phyloP scores from a whole-genome alignment of 1,139 yeast species.

The Pichia sp. region DNA sequence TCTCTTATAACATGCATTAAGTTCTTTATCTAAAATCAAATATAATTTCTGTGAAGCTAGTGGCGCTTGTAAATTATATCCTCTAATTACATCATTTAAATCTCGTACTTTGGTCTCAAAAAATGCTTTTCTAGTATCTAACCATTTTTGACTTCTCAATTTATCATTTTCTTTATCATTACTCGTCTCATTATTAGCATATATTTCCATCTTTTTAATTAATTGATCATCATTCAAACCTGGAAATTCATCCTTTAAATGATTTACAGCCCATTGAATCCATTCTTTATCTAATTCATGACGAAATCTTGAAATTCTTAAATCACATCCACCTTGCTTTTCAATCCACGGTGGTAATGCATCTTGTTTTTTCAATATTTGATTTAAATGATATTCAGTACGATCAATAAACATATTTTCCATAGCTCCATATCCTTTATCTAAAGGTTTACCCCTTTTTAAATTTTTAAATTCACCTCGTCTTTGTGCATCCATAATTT shows the following conservation, averaged over 20 bases:
- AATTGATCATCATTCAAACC: slow-evolving; percentile 10
- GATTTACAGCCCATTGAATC: slow-evolving; percentile 35
- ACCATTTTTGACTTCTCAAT: slow-evolving; percentile 35
- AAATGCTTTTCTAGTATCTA: slow-evolving; percentile 32
- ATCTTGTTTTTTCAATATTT: slow-evolving; percentile 69
- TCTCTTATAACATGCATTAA: slow-evolving; percentile 33
- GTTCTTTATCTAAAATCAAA: slow-evolving; percentile 46
- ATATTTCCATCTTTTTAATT: slow-evolving; percentile 17
- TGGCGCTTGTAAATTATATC: slow-evolving; percentile 80
- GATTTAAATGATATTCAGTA: slow-evolving; percentile 63
- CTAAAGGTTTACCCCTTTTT: slow-evolving; percentile 56
- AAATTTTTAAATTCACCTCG: slow-evolving; percentile 64
- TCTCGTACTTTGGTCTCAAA: slow-evolving; percentile 39
- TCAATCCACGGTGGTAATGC: slow-evolving; percentile 88
- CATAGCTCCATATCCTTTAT: slow-evolving; percentile 33
- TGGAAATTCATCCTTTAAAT: slow-evolving; percentile 27
- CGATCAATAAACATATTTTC: slow-evolving; percentile 42
- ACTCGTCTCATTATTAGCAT: slow-evolving; percentile 9
- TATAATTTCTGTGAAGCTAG: slow-evolving; percentile 67
- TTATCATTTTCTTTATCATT: slow-evolving; percentile 7
- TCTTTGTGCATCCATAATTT: slow-evolving; percentile 67
- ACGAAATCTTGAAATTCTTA: slow-evolving; percentile 43
- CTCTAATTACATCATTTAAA: slow-evolving; percentile 56
- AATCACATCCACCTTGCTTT: slow-evolving; percentile 55
- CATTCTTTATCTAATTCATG: slow-evolving; percentile 39